Evolutionary conservation across 208 protist genomes (phyloP).

Genomic region (Acanthamoeba sp.): DNA sequence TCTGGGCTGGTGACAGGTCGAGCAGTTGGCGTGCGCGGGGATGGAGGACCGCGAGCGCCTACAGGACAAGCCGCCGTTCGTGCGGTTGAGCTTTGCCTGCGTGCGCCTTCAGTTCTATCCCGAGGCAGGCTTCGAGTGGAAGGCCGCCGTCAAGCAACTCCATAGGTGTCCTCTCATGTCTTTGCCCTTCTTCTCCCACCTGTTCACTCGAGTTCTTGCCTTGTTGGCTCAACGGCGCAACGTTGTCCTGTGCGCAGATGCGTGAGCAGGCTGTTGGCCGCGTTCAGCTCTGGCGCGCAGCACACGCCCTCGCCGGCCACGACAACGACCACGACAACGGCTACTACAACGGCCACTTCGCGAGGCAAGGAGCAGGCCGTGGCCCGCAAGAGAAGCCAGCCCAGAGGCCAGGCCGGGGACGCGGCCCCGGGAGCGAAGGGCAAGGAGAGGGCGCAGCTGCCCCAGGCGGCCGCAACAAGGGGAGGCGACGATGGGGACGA

Average conservation of each 20-base stretch:
- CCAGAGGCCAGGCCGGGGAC: too few relatives aligned
- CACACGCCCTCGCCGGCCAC: background rate
- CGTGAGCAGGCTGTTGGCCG: background rate
- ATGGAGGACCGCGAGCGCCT: background rate
- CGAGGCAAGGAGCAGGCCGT: background rate
- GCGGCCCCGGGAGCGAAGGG: background rate
- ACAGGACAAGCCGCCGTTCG: conserved; percentile 8
- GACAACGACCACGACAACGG: background rate
- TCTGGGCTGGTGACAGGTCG: background rate
- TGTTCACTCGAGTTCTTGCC: too few relatives aligned
- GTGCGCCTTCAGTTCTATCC: background rate
- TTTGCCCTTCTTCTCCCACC: background rate
- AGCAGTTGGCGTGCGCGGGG: background rate
- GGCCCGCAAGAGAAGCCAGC: too few relatives aligned
- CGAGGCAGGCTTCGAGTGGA: background rate
- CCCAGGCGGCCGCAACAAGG: background rate
- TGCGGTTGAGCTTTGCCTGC: conserved; percentile 8
- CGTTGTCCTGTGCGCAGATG: background rate
- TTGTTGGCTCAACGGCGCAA: too few relatives aligned
- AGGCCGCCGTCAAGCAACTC: conserved; percentile 1
- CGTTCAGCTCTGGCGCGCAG: background rate
- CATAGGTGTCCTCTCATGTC: background rate
- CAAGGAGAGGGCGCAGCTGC: too few relatives aligned
- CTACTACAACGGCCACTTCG: background rate
- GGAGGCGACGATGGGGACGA: background rate